These are phyloP conservation scores for Tulasnella sp. DNA, from an alignment of 768 basidiomycete genomes.

Conservation along the genomic window DNA sequence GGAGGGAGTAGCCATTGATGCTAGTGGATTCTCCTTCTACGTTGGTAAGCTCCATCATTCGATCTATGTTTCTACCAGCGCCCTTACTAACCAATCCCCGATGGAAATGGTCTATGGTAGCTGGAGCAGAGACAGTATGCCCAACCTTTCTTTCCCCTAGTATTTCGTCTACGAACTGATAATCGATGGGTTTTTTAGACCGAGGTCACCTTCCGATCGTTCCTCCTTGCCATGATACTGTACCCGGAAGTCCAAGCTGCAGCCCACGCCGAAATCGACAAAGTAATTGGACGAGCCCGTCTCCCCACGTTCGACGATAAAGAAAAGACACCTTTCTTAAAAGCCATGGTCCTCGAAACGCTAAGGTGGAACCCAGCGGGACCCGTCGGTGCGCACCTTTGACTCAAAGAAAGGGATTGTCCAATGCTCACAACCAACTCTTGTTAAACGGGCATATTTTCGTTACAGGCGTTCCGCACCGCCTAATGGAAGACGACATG, in stretches of 20 bases:
- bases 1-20: neutral
- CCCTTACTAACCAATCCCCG: neutral
- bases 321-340: slow-evolving; percentile 5
- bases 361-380: neutral
- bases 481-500: slow-evolving; percentile 9
- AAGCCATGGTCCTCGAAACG: slow-evolving; percentile 1
- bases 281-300: neutral
- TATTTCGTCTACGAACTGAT: neutral
- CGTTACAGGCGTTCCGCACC: neutral
- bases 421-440: neutral
- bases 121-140: neutral
- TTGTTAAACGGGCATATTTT: neutral
- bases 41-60: neutral
- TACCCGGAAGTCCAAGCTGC: slow-evolving; percentile 4
- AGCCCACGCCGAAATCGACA: slow-evolving; percentile 11
- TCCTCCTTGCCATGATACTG: slow-evolving; percentile 14
- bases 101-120: neutral
- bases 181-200: neutral
- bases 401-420: neutral
- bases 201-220: neutral
- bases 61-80: neutral
- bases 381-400: neutral
- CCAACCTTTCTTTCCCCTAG: neutral
- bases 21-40: neutral
- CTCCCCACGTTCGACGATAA: slow-evolving; percentile 11